Evolutionary conservation across 208 protist species (phyloP), one percentile per base, ranked within the genome.

Genomic region (Leishmania gerbilli): DNA sequence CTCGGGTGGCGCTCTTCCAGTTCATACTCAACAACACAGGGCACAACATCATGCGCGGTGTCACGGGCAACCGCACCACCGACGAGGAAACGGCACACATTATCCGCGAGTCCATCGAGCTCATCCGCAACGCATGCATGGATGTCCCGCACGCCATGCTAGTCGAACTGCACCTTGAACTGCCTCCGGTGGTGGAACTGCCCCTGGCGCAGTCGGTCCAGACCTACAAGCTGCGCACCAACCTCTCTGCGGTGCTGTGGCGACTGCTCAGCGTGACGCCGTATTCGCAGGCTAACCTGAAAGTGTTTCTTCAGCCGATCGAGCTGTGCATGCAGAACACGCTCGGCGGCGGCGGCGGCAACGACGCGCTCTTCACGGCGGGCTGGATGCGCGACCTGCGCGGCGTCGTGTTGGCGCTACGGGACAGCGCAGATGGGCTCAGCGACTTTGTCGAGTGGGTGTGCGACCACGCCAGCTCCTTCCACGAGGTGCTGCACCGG

Each of bases 321-420:
- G 87, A 91, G 77, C 51, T 83, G 58, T 95, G 88, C 79, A 95
- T 97, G 65, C 92, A 93, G 75, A 87, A 84, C 67, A 92, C 92
- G 37, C 55, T 94, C 77, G 88, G 45, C 79, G 82, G 86, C 83
- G 87, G 82, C 58, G 86, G 84, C 71, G 79, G 79, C 62, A 91
- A 85, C 74, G 80, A 79, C 51, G 75, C 92, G 40, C 85, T 87
- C 72, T 97, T 93, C 87, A 81, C 93, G 42, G 94, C 94, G 1
- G 94, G 94, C n/a, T 97, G 92, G 91, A 88, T 97, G 81, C 92
- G 91, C 15, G 94, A 97, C 76, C 68, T 97, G 72, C 90, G 94
- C 13, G 94, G 94, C 77, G 90, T 91, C 7, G 88, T 86, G 27
- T 79, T 88, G 45, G 91, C 91, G 51, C 74, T 94, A 55, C 87